Evolutionary conservation across 23 red algal species (phyloP), one percentile per base, ranked within the genome.

Genomic region (Pyropia haitanensis): DNA sequence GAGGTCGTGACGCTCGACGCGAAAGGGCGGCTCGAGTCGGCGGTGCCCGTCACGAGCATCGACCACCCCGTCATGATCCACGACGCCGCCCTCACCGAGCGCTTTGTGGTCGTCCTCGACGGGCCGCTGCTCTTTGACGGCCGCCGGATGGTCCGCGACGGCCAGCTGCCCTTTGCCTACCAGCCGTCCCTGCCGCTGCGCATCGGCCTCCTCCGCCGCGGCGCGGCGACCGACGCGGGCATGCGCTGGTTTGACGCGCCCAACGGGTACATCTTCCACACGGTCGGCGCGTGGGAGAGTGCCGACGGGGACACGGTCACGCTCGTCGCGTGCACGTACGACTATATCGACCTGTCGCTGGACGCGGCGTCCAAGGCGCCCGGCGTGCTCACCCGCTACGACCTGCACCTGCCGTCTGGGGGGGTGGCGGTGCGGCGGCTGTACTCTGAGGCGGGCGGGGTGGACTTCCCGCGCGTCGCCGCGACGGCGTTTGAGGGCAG

Each of bases 211-310:
- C 30, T 67, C 20, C 31, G 5, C 3, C 19, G 21, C 4, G 63
- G 25, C 7, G 63, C 63, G 33, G 28, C 17, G 5, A 26, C 18
- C 63, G 63, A 67, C 16, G 21, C 7, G 5, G 23, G 25, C 5
- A 67, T 67, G 63, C 33, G 17, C 10, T 67, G 63, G 63, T 67
- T 67, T 67, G 23, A 67, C 19, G 21, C 25, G 0, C 63, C 63
- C 18, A 26, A 52, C 33, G 28, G 23, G 6, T 67, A 46, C 29
- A n/a, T 67, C 10, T 49, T 67, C 15, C 63, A 67, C 30, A 52
- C 31, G 3, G 63, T 26, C 33, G 3, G 5, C 28, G 63, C 63
- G 8, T 9, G 7, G 3, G 63, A 67, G 19, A 10, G 5, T 4
- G 63, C 18, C 7, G 28, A 67, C 7, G 28, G 19, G 5, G 5